Evolutionary conservation across 768 basidiomycete species (phyloP).

Genomic region (Rhodosporidiobolus sp.): DNA sequence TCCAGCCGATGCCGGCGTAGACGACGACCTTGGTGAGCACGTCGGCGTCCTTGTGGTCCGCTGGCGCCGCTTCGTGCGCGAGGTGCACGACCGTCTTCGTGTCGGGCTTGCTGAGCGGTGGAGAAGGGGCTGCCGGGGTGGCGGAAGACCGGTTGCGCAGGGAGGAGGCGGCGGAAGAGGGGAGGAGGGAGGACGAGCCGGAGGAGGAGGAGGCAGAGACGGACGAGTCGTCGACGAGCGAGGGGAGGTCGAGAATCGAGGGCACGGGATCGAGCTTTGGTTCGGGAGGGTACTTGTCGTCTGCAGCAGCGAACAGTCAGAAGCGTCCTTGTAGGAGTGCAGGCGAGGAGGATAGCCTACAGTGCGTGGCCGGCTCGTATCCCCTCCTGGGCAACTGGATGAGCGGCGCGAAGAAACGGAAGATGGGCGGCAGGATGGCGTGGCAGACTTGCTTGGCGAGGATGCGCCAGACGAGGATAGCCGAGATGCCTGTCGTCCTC

Average conservation of each 20-base stretch:
- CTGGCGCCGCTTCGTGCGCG: slow-evolving; percentile 68
- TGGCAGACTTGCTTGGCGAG: slow-evolving; percentile 75
- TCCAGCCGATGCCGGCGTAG: slow-evolving; percentile 69
- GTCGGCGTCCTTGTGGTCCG: slow-evolving; percentile 45
- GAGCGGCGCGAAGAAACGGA: slow-evolving; percentile 62
- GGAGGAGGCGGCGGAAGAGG: slow-evolving; percentile 46
- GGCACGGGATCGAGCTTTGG: slow-evolving; percentile 65
- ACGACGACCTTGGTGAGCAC: slow-evolving; percentile 42
- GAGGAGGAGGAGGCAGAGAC: slow-evolving; percentile 4
- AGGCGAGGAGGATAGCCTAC: slow-evolving; percentile 46
- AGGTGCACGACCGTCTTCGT: too few relatives aligned
- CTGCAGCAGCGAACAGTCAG: slow-evolving; percentile 11
- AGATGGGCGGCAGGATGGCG: slow-evolving; percentile 72
- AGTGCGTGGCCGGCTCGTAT: slow-evolving; percentile 74
- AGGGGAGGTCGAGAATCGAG: slow-evolving; percentile 75
- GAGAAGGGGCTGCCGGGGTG: too few relatives aligned
- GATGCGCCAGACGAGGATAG: slow-evolving; percentile 84
- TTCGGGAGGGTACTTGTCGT: slow-evolving; percentile 33
- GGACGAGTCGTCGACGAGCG: slow-evolving; percentile 24
- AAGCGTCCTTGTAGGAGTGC: too few relatives aligned
- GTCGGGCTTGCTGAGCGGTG: too few relatives aligned
- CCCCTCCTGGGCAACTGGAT: slow-evolving; percentile 78
- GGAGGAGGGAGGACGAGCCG: neutral
- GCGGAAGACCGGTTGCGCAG: too few relatives aligned
- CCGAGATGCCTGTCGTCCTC: slow-evolving; percentile 71